These are phyloP conservation scores for Nidula microcarpa DNA, from an alignment of 768 basidiomycete genomes.

Conservation along the genomic window DNA sequence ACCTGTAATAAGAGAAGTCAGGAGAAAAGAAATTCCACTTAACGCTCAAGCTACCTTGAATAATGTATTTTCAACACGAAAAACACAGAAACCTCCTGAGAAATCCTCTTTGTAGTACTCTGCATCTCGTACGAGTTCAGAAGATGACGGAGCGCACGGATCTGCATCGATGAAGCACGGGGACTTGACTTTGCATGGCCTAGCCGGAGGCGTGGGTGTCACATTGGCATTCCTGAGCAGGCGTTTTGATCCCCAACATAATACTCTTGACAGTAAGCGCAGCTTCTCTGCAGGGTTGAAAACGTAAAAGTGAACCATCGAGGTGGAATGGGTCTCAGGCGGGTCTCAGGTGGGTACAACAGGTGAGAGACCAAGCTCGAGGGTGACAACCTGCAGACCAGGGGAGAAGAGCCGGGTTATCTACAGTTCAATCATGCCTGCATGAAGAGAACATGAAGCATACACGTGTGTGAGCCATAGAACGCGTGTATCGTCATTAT, in stretches of 20 bases:
- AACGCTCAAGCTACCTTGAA: slow-evolving; percentile 46
- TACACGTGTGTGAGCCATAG: slow-evolving; percentile 26
- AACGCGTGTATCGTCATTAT: slow-evolving; percentile 7
- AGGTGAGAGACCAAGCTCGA: slow-evolving; percentile 1
- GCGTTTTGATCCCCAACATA: slow-evolving; percentile 28
- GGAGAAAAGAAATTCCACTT: not conserved
- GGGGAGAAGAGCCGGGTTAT: slow-evolving; percentile 7
- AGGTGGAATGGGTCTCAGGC: slow-evolving; percentile 7
- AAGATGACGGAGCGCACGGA: slow-evolving; percentile 1
- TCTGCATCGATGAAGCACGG: slow-evolving; percentile 13
- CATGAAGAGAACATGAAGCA: slow-evolving; percentile 32
- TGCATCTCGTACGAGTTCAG: slow-evolving; percentile 21
- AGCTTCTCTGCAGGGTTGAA: slow-evolving; percentile 34
- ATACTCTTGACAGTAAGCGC: slow-evolving; percentile 23
- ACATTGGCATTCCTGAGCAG: slow-evolving; percentile 5
- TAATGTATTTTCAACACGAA: slow-evolving; percentile 55
- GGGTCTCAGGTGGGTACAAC: not conserved
- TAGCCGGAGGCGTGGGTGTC: slow-evolving; percentile 2
- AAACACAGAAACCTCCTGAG: slow-evolving; percentile 52
- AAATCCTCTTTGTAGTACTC: slow-evolving; percentile 28
- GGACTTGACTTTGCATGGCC: slow-evolving; percentile 11
- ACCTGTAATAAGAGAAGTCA: slow-evolving; percentile 24
- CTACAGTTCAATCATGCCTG: slow-evolving; percentile 14
- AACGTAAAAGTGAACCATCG: slow-evolving; percentile 35
- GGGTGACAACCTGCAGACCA: slow-evolving; percentile 7